Evolutionary conservation across 2,329 filamentous ascomycete species (phyloP), one percentile per base, ranked within the genome.

Genomic region (Claviceps monticola): DNA sequence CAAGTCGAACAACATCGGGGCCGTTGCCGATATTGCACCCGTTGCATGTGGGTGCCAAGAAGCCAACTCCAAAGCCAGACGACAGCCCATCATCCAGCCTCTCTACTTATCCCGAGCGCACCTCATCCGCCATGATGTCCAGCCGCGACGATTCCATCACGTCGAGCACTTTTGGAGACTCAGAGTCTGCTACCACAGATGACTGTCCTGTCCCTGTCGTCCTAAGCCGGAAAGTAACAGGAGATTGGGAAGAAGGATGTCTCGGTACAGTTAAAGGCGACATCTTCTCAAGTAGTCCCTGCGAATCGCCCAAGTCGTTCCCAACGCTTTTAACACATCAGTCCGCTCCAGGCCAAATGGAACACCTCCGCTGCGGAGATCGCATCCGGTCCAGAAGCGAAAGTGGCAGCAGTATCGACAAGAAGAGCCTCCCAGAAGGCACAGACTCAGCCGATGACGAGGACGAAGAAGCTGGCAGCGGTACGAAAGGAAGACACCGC

Each of bases 371-470:
- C 26, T 87, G 86, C 4, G 73, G 81, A 1, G 88, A 95, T 61
- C 82, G 84, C 56, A 78, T 89, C 23, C 81, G 79, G 56, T 79
- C 80, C 3, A 91, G 86, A 65, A 80, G 84, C 36, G 85, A 89
- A 57, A 82, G 82, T 7, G 68, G 88, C 6, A 68, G 88, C 37
- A 11, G 21, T 23, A 14, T 19, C 14, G 87, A 95, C 61, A 87
- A 80, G 59, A 78, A 82, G 45, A 78, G 80, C 16, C 69, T 81
- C 16, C 70, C 81, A 39, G 88, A 95, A 59, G 83, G 86, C 38
- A 79, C 73, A 51, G 91, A 96, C 61, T 95, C 88, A 34, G 90
- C 90, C 4, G 91, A 96, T 60, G 91, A 96, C 59, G 91, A 96
- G 67, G 91, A 96, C 57, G 90, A 96, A 54, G 91, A 95, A 61